Percentiles rank a stretch among this genome's conserved stretches.
These are phyloP conservation scores for Pulveroboletus sp. DNA, from an alignment of 768 basidiomycete genomes.

Conservation along the genomic window DNA sequence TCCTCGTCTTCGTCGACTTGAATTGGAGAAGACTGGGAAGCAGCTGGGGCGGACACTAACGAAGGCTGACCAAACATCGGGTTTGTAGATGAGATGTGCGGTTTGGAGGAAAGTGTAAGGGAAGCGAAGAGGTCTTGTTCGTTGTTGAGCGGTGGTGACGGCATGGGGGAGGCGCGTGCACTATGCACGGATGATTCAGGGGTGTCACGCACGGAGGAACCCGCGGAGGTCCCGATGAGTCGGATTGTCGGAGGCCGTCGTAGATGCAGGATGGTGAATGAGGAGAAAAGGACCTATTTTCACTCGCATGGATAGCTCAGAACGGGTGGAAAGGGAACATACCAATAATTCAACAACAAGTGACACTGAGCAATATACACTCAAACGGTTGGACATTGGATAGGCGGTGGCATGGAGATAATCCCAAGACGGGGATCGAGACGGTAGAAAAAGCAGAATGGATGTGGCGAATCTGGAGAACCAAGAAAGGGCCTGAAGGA, in stretches of 20 bases:
- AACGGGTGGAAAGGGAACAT: slow-evolving; percentile 22
- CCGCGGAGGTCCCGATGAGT: slow-evolving; percentile 54
- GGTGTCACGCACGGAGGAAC: slow-evolving; percentile 39
- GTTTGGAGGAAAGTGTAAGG: slow-evolving; percentile 62
- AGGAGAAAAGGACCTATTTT: slow-evolving; percentile 47
- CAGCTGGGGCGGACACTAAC: slow-evolving; percentile 32
- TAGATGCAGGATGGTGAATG: slow-evolving; percentile 53
- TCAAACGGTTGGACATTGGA: slow-evolving; percentile 34
- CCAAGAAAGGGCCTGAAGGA: slow-evolving; percentile 60
- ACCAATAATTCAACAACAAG: slow-evolving; percentile 56
- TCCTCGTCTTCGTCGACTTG: slow-evolving; percentile 35
- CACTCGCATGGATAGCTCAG: background rate
- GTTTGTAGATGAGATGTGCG: slow-evolving; percentile 42
- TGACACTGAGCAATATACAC: slow-evolving; percentile 45
- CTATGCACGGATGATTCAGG: slow-evolving; percentile 30
- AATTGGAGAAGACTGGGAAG: slow-evolving; percentile 25
- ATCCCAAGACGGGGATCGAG: slow-evolving; percentile 40
- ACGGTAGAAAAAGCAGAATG: slow-evolving; percentile 40
- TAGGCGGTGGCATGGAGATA: slow-evolving; percentile 34
- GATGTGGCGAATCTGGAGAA: slow-evolving; percentile 50
- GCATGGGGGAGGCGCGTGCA: slow-evolving; percentile 27
- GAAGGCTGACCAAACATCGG: slow-evolving; percentile 75
- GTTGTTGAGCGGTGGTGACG: slow-evolving; percentile 14
- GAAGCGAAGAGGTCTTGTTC: slow-evolving; percentile 62
- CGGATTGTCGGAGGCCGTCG: slow-evolving; percentile 70